Evolutionary conservation across 2,329 filamentous ascomycete genomes (phyloP).

Genomic region (Claviceps sp.): DNA sequence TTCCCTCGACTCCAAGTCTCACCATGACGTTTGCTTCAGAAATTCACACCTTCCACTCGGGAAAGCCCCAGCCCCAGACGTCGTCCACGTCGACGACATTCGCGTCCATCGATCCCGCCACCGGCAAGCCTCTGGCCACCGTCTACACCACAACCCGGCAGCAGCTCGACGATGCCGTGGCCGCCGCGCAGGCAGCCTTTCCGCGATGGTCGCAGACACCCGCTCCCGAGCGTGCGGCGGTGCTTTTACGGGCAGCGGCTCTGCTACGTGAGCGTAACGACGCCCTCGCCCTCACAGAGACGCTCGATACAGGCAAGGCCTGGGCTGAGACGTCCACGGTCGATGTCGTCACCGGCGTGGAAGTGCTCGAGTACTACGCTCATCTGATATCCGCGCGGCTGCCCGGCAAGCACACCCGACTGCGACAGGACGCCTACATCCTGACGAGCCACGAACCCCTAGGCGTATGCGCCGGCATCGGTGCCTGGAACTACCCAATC

Average conservation of each 20-base stretch:
- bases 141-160: conserved; percentile 55
- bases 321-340: conserved; percentile 75
- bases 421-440: conserved; percentile 66
- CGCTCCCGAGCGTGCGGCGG: conserved; percentile 58
- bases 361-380: conserved; percentile 78
- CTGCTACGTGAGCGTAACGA: conserved; percentile 67
- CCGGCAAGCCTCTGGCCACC: conserved; percentile 51
- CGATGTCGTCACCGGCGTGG: conserved; percentile 69
- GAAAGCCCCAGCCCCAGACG: conserved; percentile 46
- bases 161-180: conserved; percentile 59
- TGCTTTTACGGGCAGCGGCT: conserved; percentile 63
- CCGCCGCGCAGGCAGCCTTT: conserved; percentile 60
- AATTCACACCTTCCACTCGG: conserved; percentile 61
- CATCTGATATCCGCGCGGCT: conserved; percentile 66
- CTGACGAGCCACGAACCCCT: conserved; percentile 72
- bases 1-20: conserved; percentile 29
- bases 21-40: conserved; percentile 23
- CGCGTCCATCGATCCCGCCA: conserved; percentile 61
- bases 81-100: conserved; percentile 50
- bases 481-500: conserved; percentile 86
- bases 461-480: conserved; percentile 76
- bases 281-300: conserved; percentile 65
- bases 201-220: conserved; percentile 63
- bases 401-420: conserved; percentile 64
- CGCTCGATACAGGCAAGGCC: conserved; percentile 74